Evolutionary conservation across 108 stramenopile species (phyloP).

Genomic region (Schizochytrium sp.): DNA sequence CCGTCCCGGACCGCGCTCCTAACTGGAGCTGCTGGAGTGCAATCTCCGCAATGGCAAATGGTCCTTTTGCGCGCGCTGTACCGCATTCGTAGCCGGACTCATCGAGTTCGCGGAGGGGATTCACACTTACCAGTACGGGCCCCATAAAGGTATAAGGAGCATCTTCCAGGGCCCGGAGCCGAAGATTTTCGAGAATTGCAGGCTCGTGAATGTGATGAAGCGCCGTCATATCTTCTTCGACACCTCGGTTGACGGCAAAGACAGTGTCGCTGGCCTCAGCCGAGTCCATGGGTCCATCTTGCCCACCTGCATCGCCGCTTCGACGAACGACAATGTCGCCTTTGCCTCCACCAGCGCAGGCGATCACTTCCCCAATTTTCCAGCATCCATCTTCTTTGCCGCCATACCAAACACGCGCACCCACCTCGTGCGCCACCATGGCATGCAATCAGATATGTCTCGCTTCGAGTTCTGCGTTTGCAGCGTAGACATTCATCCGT

Average conservation of each 20-base stretch:
- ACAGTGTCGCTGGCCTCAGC: not conserved
- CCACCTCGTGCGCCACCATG: not conserved
- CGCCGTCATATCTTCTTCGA: conserved; percentile 3
- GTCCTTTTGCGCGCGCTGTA: not conserved
- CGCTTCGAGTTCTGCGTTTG: not conserved
- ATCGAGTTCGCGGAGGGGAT: not conserved
- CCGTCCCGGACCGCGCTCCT: not conserved
- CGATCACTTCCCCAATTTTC: not conserved
- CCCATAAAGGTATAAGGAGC: not conserved
- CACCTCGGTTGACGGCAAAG: not conserved
- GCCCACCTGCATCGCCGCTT: not conserved
- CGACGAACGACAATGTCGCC: not conserved
- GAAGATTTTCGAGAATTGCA: not conserved
- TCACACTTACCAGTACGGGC: not conserved
- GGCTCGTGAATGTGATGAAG: not conserved
- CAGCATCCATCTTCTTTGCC: not conserved
- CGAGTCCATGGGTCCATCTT: not conserved
- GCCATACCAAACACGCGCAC: not conserved
- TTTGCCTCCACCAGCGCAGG: not conserved
- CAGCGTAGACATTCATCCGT: too few relatives aligned
- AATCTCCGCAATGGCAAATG: not conserved
- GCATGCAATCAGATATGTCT: not conserved
- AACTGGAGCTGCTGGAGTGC: not conserved
- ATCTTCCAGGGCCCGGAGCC: not conserved
- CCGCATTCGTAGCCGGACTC: not conserved